Base-by-base conservation (phyloP, 106 monocot genomes). In the Dendrobium officinale region DNA sequence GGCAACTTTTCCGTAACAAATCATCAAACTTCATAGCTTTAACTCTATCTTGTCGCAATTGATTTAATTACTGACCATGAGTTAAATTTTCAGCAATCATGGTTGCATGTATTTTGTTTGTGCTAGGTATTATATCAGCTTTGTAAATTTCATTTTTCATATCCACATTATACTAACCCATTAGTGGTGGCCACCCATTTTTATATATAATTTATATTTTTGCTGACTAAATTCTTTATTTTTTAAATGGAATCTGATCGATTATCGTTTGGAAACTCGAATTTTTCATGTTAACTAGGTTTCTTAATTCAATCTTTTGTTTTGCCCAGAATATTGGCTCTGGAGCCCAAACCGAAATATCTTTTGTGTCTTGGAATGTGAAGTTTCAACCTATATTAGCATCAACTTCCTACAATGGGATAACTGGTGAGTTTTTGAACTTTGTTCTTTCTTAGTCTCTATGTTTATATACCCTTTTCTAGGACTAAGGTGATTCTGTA, bases 381-480 rank as follows among this genome's bases (percentile, higher is more conserved):
- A 99, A 99, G 81, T 89, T 91, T 80, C 92, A 88, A 72, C 91
- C 89, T 74, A 91, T 99, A 83, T 79, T 99, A 74, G 95, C 98
- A 77, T 95, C 98, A 27, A 93, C 98, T 76, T 99, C 95, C 55
- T 86, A 88, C 81, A 95, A 88, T 90, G 95, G 95, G 59, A 87
- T 92, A 33, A 87, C 95, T 56, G 95, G 98, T 99, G 61, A 67
- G 48, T 27, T 10, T 48, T n/a, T 16, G 10, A 43, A 54, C 40
- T 51, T 70, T 58, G 3, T 45, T 20, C 19, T 67, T 68, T 61
- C 31, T 20, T 41, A 45, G 55, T 58, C 73, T 9, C 19, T 22
- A 42, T 27, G 70, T 31, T 33, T 20, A 43, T 42, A 51, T n/a
- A 42, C 67, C 18, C 56, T 73, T 80, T 67, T 73, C 20, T 49